phyloP scores from a whole-genome alignment of 2,329 filamentous ascomycete genomes.

The Xylaria hypoxylon region DNA sequence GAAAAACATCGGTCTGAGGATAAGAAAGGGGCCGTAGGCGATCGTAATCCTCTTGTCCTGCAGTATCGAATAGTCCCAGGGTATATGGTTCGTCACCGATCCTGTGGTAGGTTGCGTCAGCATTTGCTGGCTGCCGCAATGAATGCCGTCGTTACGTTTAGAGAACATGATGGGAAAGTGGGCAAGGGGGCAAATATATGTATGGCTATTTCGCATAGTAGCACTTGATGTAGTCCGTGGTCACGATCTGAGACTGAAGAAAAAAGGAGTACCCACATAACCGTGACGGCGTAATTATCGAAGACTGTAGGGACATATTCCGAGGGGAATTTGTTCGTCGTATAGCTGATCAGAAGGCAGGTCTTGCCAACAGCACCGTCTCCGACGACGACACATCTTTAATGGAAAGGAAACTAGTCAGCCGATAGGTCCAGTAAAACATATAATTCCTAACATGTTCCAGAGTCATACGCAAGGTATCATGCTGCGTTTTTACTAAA shows the following conservation, averaged over 20 bases:
- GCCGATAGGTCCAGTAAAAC: constrained; percentile 32
- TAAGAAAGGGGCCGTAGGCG: constrained; percentile 95
- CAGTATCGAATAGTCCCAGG: constrained; percentile 96
- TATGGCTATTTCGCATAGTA: constrained; percentile 9
- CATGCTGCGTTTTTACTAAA: constrained; percentile 33
- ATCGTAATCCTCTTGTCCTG: constrained; percentile 99
- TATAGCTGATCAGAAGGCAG: constrained; percentile 98
- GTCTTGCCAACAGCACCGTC: constrained; percentile 99
- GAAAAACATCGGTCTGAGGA: constrained; percentile 97
- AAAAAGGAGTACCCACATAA: constrained; percentile 78
- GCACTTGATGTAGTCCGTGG: constrained; percentile 4
- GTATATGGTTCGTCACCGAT: constrained; percentile 99
- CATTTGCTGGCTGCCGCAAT: constrained; percentile 7
- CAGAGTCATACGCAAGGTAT: constrained; percentile 27
- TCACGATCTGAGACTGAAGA: constrained; percentile 10
- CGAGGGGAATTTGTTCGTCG: constrained; percentile 99
- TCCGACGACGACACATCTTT: constrained; percentile 96
- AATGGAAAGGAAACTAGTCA: constrained; percentile 36
- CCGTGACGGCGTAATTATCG: constrained; percentile 99
- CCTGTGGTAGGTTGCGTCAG: constrained; percentile 64
- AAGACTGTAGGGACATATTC: constrained; percentile 99
- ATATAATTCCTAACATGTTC: constrained; percentile 17
- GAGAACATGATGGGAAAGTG: neutral
- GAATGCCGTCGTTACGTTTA: constrained; percentile 7
- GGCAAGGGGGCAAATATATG: constrained; percentile 5